Evolutionary conservation across 306 rosid species (phyloP).

Genomic region (Corylus heterophylla): DNA sequence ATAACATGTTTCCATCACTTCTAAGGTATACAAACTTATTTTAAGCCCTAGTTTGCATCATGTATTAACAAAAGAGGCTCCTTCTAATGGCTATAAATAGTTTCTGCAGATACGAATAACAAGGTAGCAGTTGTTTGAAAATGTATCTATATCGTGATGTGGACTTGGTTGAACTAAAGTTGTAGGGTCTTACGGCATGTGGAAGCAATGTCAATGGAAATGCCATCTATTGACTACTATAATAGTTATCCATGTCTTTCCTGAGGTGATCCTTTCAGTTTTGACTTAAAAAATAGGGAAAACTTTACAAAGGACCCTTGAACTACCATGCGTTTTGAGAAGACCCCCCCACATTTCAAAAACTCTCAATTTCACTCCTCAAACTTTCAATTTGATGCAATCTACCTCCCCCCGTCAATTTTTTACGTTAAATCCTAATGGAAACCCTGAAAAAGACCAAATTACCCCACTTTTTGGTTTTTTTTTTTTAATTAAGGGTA

Average conservation of each 20-base stretch:
- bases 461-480: too few species aligned
- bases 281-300: too few species aligned
- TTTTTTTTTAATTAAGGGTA: too few species aligned
- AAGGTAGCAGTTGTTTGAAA: not conserved
- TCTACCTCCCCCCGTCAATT: too few species aligned
- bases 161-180: not conserved
- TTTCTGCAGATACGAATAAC: not conserved
- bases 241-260: not conserved
- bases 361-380: too few species aligned
- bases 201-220: conserved; percentile 10
- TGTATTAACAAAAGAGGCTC: not conserved
- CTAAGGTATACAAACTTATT: not conserved
- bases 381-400: too few species aligned
- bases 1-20: not conserved
- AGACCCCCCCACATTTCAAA: too few species aligned
- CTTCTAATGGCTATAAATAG: not conserved
- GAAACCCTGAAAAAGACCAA: too few species aligned
- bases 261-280: not conserved
- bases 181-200: not conserved
- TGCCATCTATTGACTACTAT: not conserved
- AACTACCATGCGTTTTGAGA: too few species aligned
- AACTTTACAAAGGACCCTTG: too few species aligned
- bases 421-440: too few species aligned
- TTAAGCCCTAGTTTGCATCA: not conserved
- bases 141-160: not conserved